Evolutionary conservation across 371 early-diverging fungal genomes (phyloP), one percentile per base, ranked within the genome.

Genomic region (Sporodiniella umbellata): DNA sequence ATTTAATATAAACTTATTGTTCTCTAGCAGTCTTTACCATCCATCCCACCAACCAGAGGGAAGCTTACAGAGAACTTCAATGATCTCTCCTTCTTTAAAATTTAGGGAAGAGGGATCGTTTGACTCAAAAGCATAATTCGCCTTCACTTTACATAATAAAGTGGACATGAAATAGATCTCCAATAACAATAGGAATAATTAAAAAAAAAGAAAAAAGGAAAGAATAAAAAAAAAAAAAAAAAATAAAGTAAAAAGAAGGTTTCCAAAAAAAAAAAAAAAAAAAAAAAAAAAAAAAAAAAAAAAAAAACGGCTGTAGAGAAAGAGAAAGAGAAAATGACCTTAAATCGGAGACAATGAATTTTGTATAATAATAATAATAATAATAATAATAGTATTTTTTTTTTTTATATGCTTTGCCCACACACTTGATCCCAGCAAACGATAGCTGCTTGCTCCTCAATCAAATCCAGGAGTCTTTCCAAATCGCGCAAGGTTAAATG

Each of bases 1-100:
- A n/a, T n/a, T n/a, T n/a, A n/a, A n/a, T n/a, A n/a, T n/a, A n/a
- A n/a, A n/a, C n/a, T n/a, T n/a, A n/a, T n/a, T n/a, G n/a, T n/a
- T n/a, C n/a, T n/a, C n/a, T n/a, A n/a, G n/a, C n/a, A n/a, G 30
- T 7, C 28, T 37, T 42, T 68, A 70, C 73, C 68, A 66, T 28
- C 90, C 92, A 60, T 94, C 89, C 96, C 96, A 95, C 96, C 95
- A 95, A 1, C 95, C 95, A 15, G 91, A 84, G 51, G 87, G 81
- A 48, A 92, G 83, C 53, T 88, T 86, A 6, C 83, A 72, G 19
- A 90, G 72, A 1, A 95, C 94, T 60, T 90, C 82, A 61, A 94
- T 87, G 45, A 80, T 69, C 57, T 94, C 94, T 46, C 90, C 92
- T 60, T 86, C 77, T 19, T 78, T 64, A 51, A 95, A 92, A 19